Evolutionary conservation across 768 basidiomycete species (phyloP), one percentile per base, ranked within the genome.

Genomic region (Strobilomyces echinocephalus): DNA sequence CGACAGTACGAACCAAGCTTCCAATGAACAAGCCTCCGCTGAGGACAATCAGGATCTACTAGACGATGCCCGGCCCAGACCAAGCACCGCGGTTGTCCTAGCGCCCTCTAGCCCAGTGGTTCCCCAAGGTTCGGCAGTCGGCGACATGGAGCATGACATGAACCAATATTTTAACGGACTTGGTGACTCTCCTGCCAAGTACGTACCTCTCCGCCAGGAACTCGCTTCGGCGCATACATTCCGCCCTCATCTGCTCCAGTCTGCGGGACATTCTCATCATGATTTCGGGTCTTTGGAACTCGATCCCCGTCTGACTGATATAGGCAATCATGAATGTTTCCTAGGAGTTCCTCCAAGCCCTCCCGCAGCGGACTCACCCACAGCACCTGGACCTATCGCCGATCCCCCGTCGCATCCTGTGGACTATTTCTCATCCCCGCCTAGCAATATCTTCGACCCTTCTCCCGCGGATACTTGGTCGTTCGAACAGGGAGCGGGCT

Each of bases 291-390:
- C 49, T 15, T 49, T 58, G n/a, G 53, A 41, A 5, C 28, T 50
- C 38, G 59, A 60, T 24, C 15, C 49, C 4, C 49, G 46, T 9
- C 41, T 60, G 24, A 33, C 41, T 8, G 58, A 56, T 28, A 18
- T 50, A 6, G 52, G 45, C 16, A 52, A 45, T 24, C 42, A 41
- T 4, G 61, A 61, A 30, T 57, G 57, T n/a, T 69, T 69, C 44
- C 49, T 69, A 24, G 69, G 64, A 16, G 24, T 69, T 10, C 67
- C 67, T 7, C 63, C 64, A 10, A 70, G 64, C 20, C 67, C 69
- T 12, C 40, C 40, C 6, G 30, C 47, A 14, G 42, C 20, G 14
- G 46, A 50, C 8, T 8, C 56, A 9, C 35, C 55, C 5, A 24
- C 44, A 18, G 16, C 24, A n/a, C 20, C 49, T 5, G 47, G 5